Conservation (phyloP, 1,284 basidiomycete genomes). For the Trichosporon sp. region DNA sequence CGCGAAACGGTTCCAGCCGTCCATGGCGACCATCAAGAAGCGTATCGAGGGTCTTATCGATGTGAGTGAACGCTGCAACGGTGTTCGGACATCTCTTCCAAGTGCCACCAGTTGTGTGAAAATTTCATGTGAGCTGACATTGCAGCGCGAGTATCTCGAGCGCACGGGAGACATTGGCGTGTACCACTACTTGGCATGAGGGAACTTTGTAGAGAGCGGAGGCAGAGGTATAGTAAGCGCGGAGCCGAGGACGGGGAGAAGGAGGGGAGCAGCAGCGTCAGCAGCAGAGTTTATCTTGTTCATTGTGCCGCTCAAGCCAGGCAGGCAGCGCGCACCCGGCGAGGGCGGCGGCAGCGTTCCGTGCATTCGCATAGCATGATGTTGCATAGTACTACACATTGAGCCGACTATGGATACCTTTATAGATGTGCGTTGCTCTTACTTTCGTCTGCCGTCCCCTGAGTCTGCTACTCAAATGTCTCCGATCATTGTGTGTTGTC, state of each 20-base stretch:
- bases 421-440: too few species aligned
- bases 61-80: constrained; percentile 49
- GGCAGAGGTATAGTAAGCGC: too few species aligned
- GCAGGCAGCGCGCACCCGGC: not conserved
- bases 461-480: too few species aligned
- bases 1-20: constrained; percentile 75
- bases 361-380: not conserved
- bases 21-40: constrained; percentile 82
- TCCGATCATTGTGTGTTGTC: too few species aligned
- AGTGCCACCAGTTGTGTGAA: too few species aligned
- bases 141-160: constrained; percentile 47
- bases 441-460: too few species aligned
- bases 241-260: too few species aligned
- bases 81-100: too few species aligned
- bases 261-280: not conserved
- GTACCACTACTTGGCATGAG: constrained; percentile 44
- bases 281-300: not conserved
- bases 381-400: constrained; percentile 2
- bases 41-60: constrained; percentile 92
- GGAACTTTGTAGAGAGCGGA: not conserved
- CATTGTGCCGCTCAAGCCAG: not conserved
- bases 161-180: constrained; percentile 39
- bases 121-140: not conserved
- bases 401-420: not conserved
- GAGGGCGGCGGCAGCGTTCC: not conserved